Conservation (phyloP, 2,329 filamentous ascomycete species). For the Aspergillus unguis region DNA sequence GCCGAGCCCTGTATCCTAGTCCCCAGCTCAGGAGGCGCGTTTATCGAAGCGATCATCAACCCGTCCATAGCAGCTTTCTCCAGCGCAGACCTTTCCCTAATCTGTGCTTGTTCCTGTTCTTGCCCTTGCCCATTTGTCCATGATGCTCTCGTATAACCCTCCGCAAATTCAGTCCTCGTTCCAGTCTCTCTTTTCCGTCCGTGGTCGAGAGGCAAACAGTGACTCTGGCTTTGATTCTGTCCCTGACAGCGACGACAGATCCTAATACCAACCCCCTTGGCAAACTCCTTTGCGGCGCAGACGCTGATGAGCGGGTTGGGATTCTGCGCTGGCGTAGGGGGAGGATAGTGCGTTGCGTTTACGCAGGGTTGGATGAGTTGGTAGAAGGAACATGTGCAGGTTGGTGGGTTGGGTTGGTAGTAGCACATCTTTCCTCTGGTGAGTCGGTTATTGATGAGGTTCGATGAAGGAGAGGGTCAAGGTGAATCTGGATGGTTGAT, state of each 20-base stretch:
- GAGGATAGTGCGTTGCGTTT: constrained; percentile 3
- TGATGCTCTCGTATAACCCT: not conserved
- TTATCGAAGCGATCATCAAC: not conserved
- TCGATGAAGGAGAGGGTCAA: too few species aligned
- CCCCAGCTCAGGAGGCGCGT: not conserved
- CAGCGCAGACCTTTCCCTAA: not conserved
- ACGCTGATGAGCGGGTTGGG: constrained; percentile 14
- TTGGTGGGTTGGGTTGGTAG: constrained; percentile 19
- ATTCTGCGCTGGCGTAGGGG: constrained; percentile 11
- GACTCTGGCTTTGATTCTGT: too few species aligned
- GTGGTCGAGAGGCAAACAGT: too few species aligned
- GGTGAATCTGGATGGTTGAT: not conserved
- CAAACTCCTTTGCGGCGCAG: constrained; percentile 2
- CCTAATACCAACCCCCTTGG: constrained; percentile 7
- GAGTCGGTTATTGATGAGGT: not conserved
- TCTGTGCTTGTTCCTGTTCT: not conserved
- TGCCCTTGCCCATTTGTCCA: not conserved
- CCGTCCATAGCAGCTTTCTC: not conserved
- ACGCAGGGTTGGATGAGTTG: constrained; percentile 21
- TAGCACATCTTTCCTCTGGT: constrained; percentile 12
- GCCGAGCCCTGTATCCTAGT: too few species aligned
- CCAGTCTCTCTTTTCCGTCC: too few species aligned
- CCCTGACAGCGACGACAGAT: not conserved
- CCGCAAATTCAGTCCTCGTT: not conserved
- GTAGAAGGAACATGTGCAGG: constrained; percentile 19